Conservation (phyloP, 352 stramenopile genomes). For the Pythium dissotocum region DNA sequence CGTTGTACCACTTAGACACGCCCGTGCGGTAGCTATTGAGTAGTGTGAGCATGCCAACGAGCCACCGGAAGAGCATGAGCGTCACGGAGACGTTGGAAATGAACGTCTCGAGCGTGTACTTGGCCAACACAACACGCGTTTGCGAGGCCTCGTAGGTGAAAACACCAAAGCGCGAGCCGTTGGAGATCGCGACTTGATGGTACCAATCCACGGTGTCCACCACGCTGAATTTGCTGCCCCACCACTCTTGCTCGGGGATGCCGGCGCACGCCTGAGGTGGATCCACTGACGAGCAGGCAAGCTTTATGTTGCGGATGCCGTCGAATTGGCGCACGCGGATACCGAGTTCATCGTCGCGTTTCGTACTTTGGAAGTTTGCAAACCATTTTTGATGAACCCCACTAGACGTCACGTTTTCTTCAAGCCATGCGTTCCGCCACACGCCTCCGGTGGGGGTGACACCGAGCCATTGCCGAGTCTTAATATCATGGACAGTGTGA, state of each 20-base stretch:
- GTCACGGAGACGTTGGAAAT: constrained; percentile 41
- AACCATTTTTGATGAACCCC: constrained; percentile 7
- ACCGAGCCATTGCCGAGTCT: constrained; percentile 21
- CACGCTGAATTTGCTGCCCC: constrained; percentile 12
- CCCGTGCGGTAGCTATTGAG: constrained; percentile 15
- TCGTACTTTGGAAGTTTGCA: constrained; percentile 18
- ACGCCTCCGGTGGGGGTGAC: constrained; percentile 6
- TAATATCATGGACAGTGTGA: constrained; percentile 7
- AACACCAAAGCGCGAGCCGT: constrained; percentile 26
- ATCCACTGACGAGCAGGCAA: neutral
- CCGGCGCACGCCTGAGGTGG: constrained; percentile 8
- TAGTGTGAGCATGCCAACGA: constrained; percentile 37
- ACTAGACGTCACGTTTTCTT: constrained; percentile 11
- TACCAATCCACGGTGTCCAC: constrained; percentile 1
- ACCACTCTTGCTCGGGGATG: neutral
- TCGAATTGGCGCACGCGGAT: constrained; percentile 24
- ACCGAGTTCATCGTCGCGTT: constrained; percentile 2
- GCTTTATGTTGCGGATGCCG: neutral
- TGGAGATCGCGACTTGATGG: constrained; percentile 14
- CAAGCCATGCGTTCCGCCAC: constrained; percentile 33
- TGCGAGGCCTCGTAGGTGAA: constrained; percentile 23
- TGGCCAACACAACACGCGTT: constrained; percentile 11
- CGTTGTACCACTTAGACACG: constrained; percentile 16
- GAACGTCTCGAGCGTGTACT: constrained; percentile 34
- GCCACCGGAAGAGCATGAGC: constrained; percentile 35